Conservation (phyloP, 805 yeast species). For the Ogataea siamensis region DNA sequence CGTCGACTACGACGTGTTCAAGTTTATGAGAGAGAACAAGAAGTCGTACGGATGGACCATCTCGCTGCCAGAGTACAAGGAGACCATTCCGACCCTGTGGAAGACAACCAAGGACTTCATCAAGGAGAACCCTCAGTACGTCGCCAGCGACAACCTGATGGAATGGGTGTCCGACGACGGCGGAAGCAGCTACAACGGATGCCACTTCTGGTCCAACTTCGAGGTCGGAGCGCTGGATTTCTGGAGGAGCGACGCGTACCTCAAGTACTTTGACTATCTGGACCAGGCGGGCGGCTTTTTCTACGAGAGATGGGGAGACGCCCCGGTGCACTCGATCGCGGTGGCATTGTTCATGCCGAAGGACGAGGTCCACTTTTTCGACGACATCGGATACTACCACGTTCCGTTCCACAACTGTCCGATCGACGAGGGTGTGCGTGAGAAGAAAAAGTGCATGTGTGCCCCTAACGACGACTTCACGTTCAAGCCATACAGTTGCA, state of each 20-base stretch:
- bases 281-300: slow-evolving; percentile 89
- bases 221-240: slow-evolving; percentile 74
- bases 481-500: slow-evolving; percentile 73
- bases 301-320: slow-evolving; percentile 94
- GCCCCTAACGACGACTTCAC: slow-evolving; percentile 71
- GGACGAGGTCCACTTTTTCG: slow-evolving; percentile 74
- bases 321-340: slow-evolving; percentile 88
- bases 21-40: slow-evolving; percentile 74
- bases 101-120: slow-evolving; percentile 62
- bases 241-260: slow-evolving; percentile 73
- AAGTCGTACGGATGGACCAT: slow-evolving; percentile 78
- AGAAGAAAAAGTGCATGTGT: slow-evolving; percentile 67
- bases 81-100: slow-evolving; percentile 78
- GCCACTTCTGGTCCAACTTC: slow-evolving; percentile 92
- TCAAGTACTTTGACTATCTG: slow-evolving; percentile 65
- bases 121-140: slow-evolving; percentile 54
- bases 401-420: slow-evolving; percentile 84
- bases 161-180: slow-evolving; percentile 69
- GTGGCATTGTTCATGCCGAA: slow-evolving; percentile 73
- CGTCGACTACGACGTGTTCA: slow-evolving; percentile 75
- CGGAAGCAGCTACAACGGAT: slow-evolving; percentile 70
- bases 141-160: slow-evolving; percentile 61
- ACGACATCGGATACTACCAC: slow-evolving; percentile 82
- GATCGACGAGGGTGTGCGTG: slow-evolving; percentile 55
- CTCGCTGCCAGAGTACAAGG: slow-evolving; percentile 69